Conservation (phyloP, 176 grass and related monocot species). For the Musa itinerans region DNA sequence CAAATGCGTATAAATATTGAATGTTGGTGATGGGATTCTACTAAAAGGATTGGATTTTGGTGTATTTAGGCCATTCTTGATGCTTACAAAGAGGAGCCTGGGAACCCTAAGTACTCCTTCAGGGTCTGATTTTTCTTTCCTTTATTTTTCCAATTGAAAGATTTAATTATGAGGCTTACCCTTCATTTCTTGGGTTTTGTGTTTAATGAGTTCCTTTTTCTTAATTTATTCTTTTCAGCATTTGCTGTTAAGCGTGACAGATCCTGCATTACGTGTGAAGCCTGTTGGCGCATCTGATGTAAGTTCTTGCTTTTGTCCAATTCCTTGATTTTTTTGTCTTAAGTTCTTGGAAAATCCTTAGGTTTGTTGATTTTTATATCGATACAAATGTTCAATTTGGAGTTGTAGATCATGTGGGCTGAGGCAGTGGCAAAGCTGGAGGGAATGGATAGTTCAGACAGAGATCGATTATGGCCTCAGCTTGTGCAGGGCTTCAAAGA, state of each 20-base stretch:
- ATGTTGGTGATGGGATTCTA: neutral
- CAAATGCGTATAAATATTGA: neutral
- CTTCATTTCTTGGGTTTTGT: neutral
- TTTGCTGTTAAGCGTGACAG: conserved; percentile 85
- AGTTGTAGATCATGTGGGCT: conserved; percentile 82
- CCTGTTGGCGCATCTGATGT: conserved; percentile 89
- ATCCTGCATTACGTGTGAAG: conserved; percentile 59
- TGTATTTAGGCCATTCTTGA: conserved; percentile 65
- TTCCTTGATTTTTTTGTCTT: conserved; percentile 10
- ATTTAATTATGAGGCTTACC: neutral
- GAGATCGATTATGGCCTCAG: conserved; percentile 94
- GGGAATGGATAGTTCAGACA: conserved; percentile 80
- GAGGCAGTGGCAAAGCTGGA: conserved; percentile 95
- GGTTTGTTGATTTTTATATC: conserved; percentile 7
- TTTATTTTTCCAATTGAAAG: neutral
- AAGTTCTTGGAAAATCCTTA: conserved; percentile 3
- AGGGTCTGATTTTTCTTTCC: conserved; percentile 40
- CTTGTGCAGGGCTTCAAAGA: conserved; percentile 95
- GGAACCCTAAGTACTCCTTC: conserved; percentile 75
- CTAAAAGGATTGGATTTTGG: conserved; percentile 12
- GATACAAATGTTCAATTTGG: conserved; percentile 5
- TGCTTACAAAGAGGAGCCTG: conserved; percentile 74
- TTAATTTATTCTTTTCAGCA: conserved; percentile 37
- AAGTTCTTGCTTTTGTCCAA: conserved; percentile 14
- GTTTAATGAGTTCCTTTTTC: neutral